Conservation (phyloP, 2,329 filamentous ascomycete genomes). For the Fusarium denticulatum region DNA sequence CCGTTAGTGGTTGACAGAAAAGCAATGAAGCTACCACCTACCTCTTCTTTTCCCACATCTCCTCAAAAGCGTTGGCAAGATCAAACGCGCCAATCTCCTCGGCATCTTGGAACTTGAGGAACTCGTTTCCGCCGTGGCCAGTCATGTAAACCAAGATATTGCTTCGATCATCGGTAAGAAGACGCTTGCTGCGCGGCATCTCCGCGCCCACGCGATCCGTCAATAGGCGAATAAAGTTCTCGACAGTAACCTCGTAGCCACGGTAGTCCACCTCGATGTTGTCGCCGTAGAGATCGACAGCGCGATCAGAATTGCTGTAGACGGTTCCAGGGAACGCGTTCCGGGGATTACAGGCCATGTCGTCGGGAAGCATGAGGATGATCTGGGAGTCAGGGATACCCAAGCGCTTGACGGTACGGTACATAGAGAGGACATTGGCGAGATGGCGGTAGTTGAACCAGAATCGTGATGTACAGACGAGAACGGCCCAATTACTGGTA, state of each 20-base stretch:
- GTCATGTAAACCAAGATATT: constrained; percentile 99
- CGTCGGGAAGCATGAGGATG: constrained; percentile 99
- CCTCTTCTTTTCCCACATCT: constrained; percentile 99
- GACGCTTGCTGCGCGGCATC: constrained; percentile 91
- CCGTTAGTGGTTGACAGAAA: not conserved
- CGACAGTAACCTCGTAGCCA: constrained; percentile 97
- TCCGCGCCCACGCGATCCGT: constrained; percentile 95
- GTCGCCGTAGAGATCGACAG: constrained; percentile 95
- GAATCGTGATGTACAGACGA: constrained; percentile 98
- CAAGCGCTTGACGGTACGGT: constrained; percentile 96
- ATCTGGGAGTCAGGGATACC: constrained; percentile 99
- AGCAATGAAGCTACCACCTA: constrained; percentile 47
- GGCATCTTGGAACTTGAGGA: constrained; percentile 97
- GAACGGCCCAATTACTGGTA: constrained; percentile 98
- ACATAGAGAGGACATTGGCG: constrained; percentile 95
- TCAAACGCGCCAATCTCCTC: constrained; percentile 98
- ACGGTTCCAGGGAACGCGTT: constrained; percentile 98
- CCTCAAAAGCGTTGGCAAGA: constrained; percentile 94
- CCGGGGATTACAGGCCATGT: constrained; percentile 99
- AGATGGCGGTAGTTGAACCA: constrained; percentile 99
- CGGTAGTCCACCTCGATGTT: constrained; percentile 99
- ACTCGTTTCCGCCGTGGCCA: constrained; percentile 96
- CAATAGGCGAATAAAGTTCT: constrained; percentile 96
- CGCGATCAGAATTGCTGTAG: constrained; percentile 97
- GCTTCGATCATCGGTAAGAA: constrained; percentile 93